phyloP scores from a whole-genome alignment of 805 yeast genomes.

The Saccharomycopsis microspora region DNA sequence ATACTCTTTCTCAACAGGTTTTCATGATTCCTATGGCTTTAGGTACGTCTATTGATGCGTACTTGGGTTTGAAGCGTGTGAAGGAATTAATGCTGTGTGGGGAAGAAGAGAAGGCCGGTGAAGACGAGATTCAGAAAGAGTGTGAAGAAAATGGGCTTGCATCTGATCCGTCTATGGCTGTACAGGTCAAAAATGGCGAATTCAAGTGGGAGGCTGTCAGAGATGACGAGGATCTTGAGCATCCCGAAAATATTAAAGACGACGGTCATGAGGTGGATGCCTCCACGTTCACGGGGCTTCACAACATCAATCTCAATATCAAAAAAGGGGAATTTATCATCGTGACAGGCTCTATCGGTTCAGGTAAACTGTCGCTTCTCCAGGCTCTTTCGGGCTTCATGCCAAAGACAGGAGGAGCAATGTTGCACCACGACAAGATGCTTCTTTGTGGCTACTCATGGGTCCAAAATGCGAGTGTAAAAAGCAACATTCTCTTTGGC shows the following conservation, averaged over 20 bases:
- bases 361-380: conserved; percentile 65
- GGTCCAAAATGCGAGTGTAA: conserved; percentile 64
- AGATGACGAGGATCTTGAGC: conserved; percentile 3
- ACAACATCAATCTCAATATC: conserved; percentile 34
- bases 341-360: conserved; percentile 67
- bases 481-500: conserved; percentile 58
- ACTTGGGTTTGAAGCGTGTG: conserved; percentile 48
- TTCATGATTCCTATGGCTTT: conserved; percentile 63
- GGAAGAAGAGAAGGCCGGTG: conserved; percentile 20
- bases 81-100: conserved; percentile 39
- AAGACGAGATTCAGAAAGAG: too few relatives aligned
- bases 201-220: conserved; percentile 51
- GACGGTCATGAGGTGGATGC: conserved; percentile 6
- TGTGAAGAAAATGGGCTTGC: too few relatives aligned
- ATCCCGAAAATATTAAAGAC: neutral
- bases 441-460: conserved; percentile 45
- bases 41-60: conserved; percentile 58
- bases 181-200: conserved; percentile 37
- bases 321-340: conserved; percentile 56
- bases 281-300: conserved; percentile 10
- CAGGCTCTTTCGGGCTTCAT: conserved; percentile 59
- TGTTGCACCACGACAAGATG: conserved; percentile 36
- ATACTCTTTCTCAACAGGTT: conserved; percentile 48
- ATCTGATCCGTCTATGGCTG: conserved; percentile 26
- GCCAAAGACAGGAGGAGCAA: conserved; percentile 39